These are phyloP conservation scores for Neurospora sp. DNA, from an alignment of 2,329 filamentous ascomycete genomes.

Conservation along the genomic window DNA sequence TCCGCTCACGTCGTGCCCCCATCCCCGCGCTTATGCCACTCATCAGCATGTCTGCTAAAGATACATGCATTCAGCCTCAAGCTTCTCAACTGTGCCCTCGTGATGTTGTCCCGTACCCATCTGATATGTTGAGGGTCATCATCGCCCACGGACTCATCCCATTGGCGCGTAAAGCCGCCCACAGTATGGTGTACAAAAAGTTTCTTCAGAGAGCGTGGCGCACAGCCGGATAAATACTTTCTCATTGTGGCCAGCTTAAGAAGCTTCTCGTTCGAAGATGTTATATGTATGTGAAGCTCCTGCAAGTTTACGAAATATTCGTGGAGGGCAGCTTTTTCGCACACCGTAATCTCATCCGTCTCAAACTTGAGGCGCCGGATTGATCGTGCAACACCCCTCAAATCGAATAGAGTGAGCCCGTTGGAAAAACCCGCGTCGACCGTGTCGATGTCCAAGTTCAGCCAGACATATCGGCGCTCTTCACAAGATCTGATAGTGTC, in stretches of 20 bases:
- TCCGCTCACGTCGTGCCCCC: neutral
- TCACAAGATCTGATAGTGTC: neutral
- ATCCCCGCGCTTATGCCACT: neutral
- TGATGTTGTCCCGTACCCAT: too few species aligned
- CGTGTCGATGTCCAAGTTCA: neutral
- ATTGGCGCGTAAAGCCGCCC: neutral
- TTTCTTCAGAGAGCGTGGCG: neutral
- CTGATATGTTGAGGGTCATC: neutral
- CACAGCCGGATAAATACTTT: neutral
- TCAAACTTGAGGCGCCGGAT: neutral
- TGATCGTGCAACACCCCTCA: neutral
- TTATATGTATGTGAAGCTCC: neutral
- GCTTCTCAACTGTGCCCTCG: too few species aligned
- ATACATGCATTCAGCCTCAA: too few species aligned
- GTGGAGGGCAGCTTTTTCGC: neutral
- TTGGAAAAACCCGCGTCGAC: neutral
- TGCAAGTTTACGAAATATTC: neutral
- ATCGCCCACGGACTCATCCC: neutral
- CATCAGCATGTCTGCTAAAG: too few species aligned
- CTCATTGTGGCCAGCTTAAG: neutral
- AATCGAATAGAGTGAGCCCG: rapidly evolving
- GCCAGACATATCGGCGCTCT: neutral
- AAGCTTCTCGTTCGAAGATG: neutral
- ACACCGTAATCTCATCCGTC: neutral
- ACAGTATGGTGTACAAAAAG: neutral